phyloP scores from a whole-genome alignment of 2,329 filamentous ascomycete genomes.

The Aureobasidium vineae region DNA sequence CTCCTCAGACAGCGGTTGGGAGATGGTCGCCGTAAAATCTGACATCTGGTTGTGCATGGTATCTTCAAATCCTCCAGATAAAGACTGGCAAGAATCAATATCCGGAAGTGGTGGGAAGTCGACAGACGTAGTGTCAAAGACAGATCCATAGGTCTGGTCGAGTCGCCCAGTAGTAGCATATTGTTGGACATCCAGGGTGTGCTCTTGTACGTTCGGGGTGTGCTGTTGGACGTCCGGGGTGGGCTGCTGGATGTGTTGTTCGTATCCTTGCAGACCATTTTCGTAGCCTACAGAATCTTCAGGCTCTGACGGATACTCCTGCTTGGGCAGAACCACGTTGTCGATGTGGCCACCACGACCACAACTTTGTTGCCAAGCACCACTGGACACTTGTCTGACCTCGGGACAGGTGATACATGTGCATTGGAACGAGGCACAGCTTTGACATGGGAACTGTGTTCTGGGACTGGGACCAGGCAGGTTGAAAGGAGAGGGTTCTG shows the following conservation, averaged over 20 bases:
- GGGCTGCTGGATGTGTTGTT: too few relatives aligned
- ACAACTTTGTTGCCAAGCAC: slow-evolving; percentile 28
- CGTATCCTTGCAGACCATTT: not conserved
- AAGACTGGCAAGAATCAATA: not conserved
- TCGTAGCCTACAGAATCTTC: not conserved
- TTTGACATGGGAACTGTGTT: slow-evolving; percentile 26
- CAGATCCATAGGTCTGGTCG: not conserved
- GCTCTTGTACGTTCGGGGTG: not conserved
- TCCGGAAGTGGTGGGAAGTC: not conserved
- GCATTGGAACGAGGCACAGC: slow-evolving; percentile 28
- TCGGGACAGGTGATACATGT: slow-evolving; percentile 28
- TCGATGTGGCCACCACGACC: slow-evolving; percentile 26
- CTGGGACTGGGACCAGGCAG: slow-evolving; percentile 18
- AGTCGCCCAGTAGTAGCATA: not conserved
- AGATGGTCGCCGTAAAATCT: too few relatives aligned
- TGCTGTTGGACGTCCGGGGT: too few relatives aligned
- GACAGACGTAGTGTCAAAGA: not conserved
- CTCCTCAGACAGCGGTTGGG: too few relatives aligned
- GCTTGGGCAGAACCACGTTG: slow-evolving; percentile 9
- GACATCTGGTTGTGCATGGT: not conserved
- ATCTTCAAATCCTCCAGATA: not conserved
- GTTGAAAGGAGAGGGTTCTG: not conserved
- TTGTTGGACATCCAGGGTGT: not conserved
- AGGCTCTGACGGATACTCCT: not conserved
- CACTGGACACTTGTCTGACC: slow-evolving; percentile 27